Percentiles rank a stretch among this genome's conserved stretches.
Evolutionary conservation across 2,329 filamentous ascomycete genomes (phyloP).

Genomic region (Trichoderma citrinoviride): DNA sequence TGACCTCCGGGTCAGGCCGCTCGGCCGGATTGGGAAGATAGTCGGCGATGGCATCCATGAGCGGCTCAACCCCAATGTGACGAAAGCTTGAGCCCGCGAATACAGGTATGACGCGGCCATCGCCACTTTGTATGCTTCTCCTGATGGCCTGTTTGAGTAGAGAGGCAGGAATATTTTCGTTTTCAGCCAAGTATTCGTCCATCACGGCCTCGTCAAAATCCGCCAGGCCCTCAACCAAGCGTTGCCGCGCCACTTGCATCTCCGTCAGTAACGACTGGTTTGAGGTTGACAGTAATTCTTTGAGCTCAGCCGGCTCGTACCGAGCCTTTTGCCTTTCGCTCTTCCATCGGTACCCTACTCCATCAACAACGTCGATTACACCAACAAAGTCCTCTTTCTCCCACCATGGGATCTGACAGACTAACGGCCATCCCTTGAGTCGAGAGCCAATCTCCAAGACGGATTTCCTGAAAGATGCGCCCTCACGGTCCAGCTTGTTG

Average conservation of each 20-base stretch:
- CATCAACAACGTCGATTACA: slow-evolving; percentile 77
- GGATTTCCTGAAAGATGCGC: slow-evolving; percentile 76
- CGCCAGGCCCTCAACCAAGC: slow-evolving; percentile 78
- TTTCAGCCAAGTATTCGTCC: slow-evolving; percentile 75
- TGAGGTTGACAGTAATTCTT: slow-evolving; percentile 41
- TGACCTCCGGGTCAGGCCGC: slow-evolving; percentile 75
- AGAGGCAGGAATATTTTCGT: slow-evolving; percentile 67
- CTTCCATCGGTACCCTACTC: slow-evolving; percentile 72
- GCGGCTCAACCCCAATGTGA: slow-evolving; percentile 89
- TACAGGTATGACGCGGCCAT: slow-evolving; percentile 75
- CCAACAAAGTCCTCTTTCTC: slow-evolving; percentile 76
- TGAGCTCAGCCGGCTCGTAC: slow-evolving; percentile 32
- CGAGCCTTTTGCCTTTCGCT: slow-evolving; percentile 41
- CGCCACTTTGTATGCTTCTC: slow-evolving; percentile 63
- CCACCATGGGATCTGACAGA: slow-evolving; percentile 97
- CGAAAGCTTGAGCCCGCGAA: slow-evolving; percentile 91
- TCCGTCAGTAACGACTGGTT: slow-evolving; percentile 61
- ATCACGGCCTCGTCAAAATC: slow-evolving; percentile 86
- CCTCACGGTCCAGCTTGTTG: slow-evolving; percentile 77
- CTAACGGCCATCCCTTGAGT: slow-evolving; percentile 78
- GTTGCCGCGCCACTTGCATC: slow-evolving; percentile 70
- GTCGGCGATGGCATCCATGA: slow-evolving; percentile 85
- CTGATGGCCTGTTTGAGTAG: slow-evolving; percentile 73
- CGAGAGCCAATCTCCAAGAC: slow-evolving; percentile 81
- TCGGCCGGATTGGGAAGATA: slow-evolving; percentile 82